These are phyloP conservation scores for Colletotrichum destructivum DNA, from an alignment of 2,329 filamentous ascomycete species.

Conservation along the genomic window DNA sequence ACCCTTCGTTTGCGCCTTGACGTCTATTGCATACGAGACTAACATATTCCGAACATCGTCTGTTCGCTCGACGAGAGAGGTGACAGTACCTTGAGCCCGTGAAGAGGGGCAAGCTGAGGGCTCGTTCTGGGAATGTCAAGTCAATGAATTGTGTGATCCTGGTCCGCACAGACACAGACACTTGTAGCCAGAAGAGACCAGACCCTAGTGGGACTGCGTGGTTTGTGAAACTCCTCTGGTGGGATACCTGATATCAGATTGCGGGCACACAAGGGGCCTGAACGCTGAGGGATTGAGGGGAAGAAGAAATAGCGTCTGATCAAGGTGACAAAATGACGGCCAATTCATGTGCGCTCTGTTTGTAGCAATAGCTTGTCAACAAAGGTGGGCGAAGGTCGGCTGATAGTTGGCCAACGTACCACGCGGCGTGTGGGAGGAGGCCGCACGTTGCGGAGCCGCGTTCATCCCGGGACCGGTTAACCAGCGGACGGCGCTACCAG, in stretches of 20 bases:
- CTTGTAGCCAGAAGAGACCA: not conserved
- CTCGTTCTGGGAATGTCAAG: not conserved
- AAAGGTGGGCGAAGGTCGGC: too few relatives aligned
- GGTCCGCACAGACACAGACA: not conserved
- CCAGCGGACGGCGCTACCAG: not conserved
- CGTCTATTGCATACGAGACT: conserved; percentile 9
- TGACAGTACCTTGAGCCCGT: not conserved
- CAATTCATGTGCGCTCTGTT: conserved; percentile 1
- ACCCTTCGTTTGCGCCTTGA: not conserved
- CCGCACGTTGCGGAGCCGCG: conserved; percentile 6
- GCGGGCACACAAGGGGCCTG: conserved; percentile 9
- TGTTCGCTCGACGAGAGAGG: not conserved
- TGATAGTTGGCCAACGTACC: not conserved
- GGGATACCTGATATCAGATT: conserved; percentile 23
- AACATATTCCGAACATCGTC: not conserved
- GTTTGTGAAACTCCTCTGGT: conserved; percentile 24
- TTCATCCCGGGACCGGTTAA: not conserved
- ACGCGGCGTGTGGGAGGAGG: not conserved
- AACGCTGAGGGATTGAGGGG: not conserved
- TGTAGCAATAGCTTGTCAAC: not conserved
- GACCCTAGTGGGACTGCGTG: not conserved
- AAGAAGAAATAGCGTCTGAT: conserved; percentile 23
- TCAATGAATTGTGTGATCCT: not conserved
- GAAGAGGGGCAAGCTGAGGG: not conserved
- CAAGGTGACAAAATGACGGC: conserved; percentile 31